Percentiles rank a stretch among this genome's conserved stretches.
Conservation (phyloP, 768 basidiomycete genomes). For the Hygrocybe coccinea region DNA sequence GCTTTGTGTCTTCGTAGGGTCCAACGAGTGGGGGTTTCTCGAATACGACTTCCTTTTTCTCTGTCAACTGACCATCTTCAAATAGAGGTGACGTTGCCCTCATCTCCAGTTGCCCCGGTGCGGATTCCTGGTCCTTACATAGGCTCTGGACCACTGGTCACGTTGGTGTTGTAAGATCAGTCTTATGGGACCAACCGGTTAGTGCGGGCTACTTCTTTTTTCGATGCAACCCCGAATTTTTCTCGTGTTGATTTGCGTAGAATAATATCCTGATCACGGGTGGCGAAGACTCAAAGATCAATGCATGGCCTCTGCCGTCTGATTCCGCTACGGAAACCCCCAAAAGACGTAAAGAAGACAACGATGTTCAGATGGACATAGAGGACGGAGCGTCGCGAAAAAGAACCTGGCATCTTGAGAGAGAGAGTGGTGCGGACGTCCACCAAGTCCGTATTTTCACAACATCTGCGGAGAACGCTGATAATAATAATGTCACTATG, state of each 20-base stretch:
- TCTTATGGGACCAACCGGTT: conserved; percentile 55
- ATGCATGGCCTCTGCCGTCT: conserved; percentile 31
- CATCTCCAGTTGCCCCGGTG: conserved; percentile 38
- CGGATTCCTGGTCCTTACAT: conserved; percentile 46
- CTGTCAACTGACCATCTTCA: background rate
- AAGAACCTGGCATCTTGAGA: background rate
- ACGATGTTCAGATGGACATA: conserved; percentile 25
- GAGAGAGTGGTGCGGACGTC: too few species aligned
- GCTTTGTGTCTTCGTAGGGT: conserved; percentile 60
- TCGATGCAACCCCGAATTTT: background rate
- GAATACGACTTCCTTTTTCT: background rate
- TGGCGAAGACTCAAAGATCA: conserved; percentile 47
- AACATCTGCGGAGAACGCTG: background rate
- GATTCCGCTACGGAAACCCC: background rate
- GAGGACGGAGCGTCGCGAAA: conserved; percentile 13
- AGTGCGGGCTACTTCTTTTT: conserved; percentile 1
- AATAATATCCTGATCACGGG: conserved; percentile 42
- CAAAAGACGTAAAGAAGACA: background rate
- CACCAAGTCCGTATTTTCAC: background rate
- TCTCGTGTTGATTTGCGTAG: conserved; percentile 20
- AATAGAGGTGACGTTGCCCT: conserved; percentile 56
- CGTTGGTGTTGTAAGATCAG: conserved; percentile 50
- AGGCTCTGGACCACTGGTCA: conserved; percentile 55
- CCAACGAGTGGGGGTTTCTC: conserved; percentile 59
- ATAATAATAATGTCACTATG: background rate